Base-by-base conservation (phyloP, 495 filamentous ascomycete genomes). In the Penicillium malachiteum region DNA sequence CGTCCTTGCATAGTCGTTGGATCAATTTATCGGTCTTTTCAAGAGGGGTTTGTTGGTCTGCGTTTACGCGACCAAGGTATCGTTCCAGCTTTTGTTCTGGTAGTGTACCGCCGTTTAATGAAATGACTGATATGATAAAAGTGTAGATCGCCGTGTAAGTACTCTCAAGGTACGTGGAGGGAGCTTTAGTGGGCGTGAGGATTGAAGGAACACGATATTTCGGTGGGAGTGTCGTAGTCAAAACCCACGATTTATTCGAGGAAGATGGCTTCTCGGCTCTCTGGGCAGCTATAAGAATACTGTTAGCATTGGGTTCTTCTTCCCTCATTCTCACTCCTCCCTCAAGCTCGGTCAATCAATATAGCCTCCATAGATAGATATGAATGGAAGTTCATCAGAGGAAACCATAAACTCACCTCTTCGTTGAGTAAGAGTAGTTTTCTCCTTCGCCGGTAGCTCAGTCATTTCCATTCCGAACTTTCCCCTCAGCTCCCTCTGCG, bases 401-500 rank as follows among this genome's bases (percentile, higher is more conserved):
- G 43, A 42, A 41, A 42, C 7, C 38, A 42, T 14, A 42, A 41
- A 67, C 77, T 76, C 82, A 87, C 85, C 89, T 82, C 83, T 86
- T 74, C 81, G 88, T 44, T 95, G 84, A 17, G 78, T 80, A 55
- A 96, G 66, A 12, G 86, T 89, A 12, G 84, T 76, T 71, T 92
- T 95, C 69, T 97, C 94, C 62, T 78, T 83, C 17, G 76, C 74
- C 0, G 92, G 92, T 50, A 96, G 75, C 70, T 95, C 92, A 1
- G 78, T 75, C 80, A 97, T 82, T 68, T 91, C 82, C 89, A 96
- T 94, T 4, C 92, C 92, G 65, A 96, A 96, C 7, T 79, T 76
- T 3, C 64, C 71, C 21, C 77, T 71, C 31, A 97, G 72, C 55
- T 84, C 78, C 14, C 72, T 73, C 69, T 93, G 90, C 21, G 89